Evolutionary conservation across 805 yeast genomes (phyloP), one percentile per base, ranked within the genome.

Genomic region (Myxozyma lipomycoides): DNA sequence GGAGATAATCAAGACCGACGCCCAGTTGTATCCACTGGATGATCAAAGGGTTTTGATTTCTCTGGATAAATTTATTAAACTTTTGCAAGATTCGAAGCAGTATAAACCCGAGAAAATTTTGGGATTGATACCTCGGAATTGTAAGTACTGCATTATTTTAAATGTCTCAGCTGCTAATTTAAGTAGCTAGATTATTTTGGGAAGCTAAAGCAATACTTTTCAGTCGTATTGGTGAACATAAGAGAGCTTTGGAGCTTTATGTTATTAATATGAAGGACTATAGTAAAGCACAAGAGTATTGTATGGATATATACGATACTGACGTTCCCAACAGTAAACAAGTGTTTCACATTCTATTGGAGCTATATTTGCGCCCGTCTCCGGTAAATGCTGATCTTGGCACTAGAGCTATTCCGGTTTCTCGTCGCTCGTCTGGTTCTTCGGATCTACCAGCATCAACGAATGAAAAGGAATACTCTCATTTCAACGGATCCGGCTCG

Each of bases 211-310:
- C 86, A 0, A 73, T 77, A 41, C 77, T 89, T 1, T 72, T 84
- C 47, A 75, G 75, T 41, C 75, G 78, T 51, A 61, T 84, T 39
- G 81, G 78, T 1, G 79, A 79, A 46, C 86, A 86, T 62, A 73
- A 74, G 9, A 75, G 79, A 44, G 82, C 87, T 0, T 68, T 91
- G 17, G 78, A 78, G 48, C 76, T 87, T 1, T 72, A 81, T 23
- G 79, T 78, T 42, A 73, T 77, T 43, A 79, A 80, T 19, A 65
- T 86, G 40, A 67, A 76, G 2, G 84, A 84, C 61, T 73, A 78
- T 43, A 67, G 67, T 19, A 69, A 71, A n/a, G 85, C 95, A 0
- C 74, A 83, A 52, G 63, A 68, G 2, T 85, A 85, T 60, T 82
- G 93, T 55, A 66, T 75, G 1, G 69, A 70, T 3, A 68, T 85